Evolutionary conservation across 352 stramenopile species (phyloP).

Genomic region (Globisporangium ultimum): DNA sequence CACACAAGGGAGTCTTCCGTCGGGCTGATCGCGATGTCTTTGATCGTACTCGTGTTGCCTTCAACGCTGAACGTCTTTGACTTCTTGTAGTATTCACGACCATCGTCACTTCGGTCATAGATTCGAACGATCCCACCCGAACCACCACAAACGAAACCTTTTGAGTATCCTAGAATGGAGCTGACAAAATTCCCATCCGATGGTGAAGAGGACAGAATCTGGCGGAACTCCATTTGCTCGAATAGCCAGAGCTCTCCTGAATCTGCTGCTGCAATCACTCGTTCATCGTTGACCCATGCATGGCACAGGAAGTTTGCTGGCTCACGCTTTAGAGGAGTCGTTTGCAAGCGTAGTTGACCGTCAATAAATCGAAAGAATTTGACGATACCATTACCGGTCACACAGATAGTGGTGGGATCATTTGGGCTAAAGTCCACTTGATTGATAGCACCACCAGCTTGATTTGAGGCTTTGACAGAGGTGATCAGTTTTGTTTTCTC

Average conservation of each 20-base stretch:
- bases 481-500: conserved; percentile 91
- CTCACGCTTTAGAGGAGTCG: conserved; percentile 69
- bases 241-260: conserved; percentile 91
- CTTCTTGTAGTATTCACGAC: conserved; percentile 89
- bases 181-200: conserved; percentile 81
- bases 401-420: conserved; percentile 82
- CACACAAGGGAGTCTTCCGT: conserved; percentile 89
- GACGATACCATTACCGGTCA: conserved; percentile 85
- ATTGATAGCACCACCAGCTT: conserved; percentile 67
- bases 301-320: conserved; percentile 88
- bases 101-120: conserved; percentile 85
- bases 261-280: conserved; percentile 86
- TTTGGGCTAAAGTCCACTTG: conserved; percentile 89
- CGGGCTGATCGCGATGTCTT: conserved; percentile 83
- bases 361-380: conserved; percentile 90
- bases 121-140: conserved; percentile 74
- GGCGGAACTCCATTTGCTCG: conserved; percentile 90
- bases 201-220: conserved; percentile 65
- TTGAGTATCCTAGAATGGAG: conserved; percentile 87
- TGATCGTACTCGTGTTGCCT: conserved; percentile 74
- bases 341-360: conserved; percentile 67
- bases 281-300: conserved; percentile 90
- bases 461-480: conserved; percentile 67
- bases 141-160: conserved; percentile 84
- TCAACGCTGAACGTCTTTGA: conserved; percentile 88